Base-by-base conservation (phyloP, 2,329 filamentous ascomycete genomes). In the Huntiella decipiens region DNA sequence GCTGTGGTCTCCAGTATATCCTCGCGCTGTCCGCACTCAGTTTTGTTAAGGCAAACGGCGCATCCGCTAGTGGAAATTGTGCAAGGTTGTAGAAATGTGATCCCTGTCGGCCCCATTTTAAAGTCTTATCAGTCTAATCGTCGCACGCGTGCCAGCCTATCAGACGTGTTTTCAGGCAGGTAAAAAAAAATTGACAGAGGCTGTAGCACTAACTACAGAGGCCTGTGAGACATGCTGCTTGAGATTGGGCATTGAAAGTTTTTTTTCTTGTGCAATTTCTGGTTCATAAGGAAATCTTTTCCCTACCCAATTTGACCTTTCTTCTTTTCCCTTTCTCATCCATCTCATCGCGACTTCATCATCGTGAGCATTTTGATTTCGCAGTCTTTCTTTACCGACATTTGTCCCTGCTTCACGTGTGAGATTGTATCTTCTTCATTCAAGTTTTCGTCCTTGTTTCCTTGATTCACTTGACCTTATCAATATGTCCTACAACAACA, bases 401-500 rank as follows among this genome's bases (percentile, higher is more conserved):
- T 39, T 47, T n/a, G 36, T 39, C 16, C 39, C 11, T 43, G 38
- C 15, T 36, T 34, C n/a, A 31, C 33, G 13, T 16, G 32, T 19
- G 8, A 43, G 12, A 37, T 13, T 6, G 12, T 28, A 19, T 34
- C 8, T 32, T 16, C 17, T 39, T 38, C 32, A 34, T 38, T 44
- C 16, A 13, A 16, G 35, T 37, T 35, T 33, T 31, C 17, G 19
- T 28, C 37, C 31, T 32, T 36, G 34, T 39, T 50, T 38, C 22
- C 7, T 10, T 10, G 22, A 8, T 43, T 19, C 3, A 28, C 12
- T 17, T 4, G 31, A 37, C 19, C 10, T 28, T 32, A 13, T 28
- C 22, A 43, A n/a, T 16, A 47, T 70, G 66, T 70, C 67, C 55
- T 67, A 66, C 59, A 62, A 63, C 55, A 57, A 61, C 22, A 62